phyloP scores from a whole-genome alignment of 2,329 filamentous ascomycete genomes.

The Fusarium protoensiforme region DNA sequence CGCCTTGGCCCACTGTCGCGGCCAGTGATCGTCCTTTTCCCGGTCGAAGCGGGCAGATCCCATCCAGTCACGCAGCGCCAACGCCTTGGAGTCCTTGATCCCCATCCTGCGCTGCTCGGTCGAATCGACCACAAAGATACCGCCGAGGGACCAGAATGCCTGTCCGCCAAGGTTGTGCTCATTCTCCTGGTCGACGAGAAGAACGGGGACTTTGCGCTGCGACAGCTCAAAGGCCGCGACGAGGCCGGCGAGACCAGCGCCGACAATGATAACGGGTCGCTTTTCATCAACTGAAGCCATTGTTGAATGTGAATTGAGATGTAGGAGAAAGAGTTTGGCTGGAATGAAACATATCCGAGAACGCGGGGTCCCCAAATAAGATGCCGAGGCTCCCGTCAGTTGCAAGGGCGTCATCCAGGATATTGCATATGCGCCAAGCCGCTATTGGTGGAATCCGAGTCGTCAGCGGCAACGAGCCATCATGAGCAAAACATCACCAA shows the following conservation, averaged over 20 bases:
- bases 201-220: conserved; percentile 58
- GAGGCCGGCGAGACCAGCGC: conserved; percentile 68
- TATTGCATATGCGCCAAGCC: conserved; percentile 23
- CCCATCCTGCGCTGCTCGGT: conserved; percentile 66
- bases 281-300: conserved; percentile 20
- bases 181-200: conserved; percentile 70
- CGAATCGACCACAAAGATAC: conserved; percentile 69
- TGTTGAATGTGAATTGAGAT: neutral
- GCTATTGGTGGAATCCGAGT: conserved; percentile 4
- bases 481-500: neutral
- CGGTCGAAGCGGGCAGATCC: conserved; percentile 69
- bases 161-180: conserved; percentile 68
- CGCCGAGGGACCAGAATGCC: conserved; percentile 73
- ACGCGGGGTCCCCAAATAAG: conserved; percentile 24
- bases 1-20: conserved; percentile 70
- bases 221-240: conserved; percentile 69
- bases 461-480: neutral
- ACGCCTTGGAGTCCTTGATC: conserved; percentile 66
- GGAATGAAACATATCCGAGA: neutral
- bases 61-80: conserved; percentile 70
- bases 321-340: neutral
- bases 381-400: conserved; percentile 5
- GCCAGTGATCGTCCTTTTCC: conserved; percentile 66
- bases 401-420: neutral
- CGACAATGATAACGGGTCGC: conserved; percentile 64